Percentiles rank a stretch among this genome's conserved stretches.
Conservation (phyloP, 192 early-diverging fungal species). For the Dispira parvispora region DNA sequence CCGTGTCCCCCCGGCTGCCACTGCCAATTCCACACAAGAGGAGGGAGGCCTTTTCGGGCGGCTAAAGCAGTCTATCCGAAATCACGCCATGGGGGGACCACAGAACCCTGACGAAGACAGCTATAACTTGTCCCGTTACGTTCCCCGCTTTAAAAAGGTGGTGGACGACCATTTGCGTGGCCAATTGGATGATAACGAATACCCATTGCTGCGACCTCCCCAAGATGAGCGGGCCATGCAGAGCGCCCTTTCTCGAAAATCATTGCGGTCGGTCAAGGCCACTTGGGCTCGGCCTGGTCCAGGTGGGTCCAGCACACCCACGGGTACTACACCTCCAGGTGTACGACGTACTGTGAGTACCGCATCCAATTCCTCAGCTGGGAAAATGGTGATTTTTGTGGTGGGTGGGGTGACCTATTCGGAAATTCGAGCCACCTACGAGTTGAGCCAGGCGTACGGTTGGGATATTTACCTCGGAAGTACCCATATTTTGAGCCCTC, state of each 20-base stretch:
- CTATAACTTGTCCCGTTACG: conserved; percentile 9
- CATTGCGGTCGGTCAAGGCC: conserved; percentile 7
- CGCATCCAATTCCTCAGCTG: neutral
- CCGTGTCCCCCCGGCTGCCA: neutral
- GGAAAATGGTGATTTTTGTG: conserved; percentile 23
- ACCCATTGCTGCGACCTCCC: conserved; percentile 9
- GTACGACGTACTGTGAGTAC: neutral
- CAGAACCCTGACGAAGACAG: neutral
- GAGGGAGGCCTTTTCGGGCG: conserved; percentile 10
- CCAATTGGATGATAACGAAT: neutral
- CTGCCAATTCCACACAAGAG: neutral
- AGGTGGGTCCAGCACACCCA: neutral
- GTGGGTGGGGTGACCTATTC: conserved; percentile 27
- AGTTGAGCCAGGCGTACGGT: conserved; percentile 19
- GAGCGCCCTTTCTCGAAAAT: conserved; percentile 6
- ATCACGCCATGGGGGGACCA: neutral
- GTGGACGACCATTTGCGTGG: conserved; percentile 8
- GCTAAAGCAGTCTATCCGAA: conserved; percentile 1
- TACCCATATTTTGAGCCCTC: conserved; percentile 29
- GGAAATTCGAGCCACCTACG: conserved; percentile 29
- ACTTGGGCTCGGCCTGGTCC: conserved; percentile 7
- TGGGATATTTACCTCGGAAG: conserved; percentile 28
- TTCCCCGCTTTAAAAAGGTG: neutral
- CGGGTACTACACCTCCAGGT: neutral
- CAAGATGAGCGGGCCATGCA: conserved; percentile 8